Base-by-base conservation (phyloP, 208 protist genomes). In the Leishmania mexicana region DNA sequence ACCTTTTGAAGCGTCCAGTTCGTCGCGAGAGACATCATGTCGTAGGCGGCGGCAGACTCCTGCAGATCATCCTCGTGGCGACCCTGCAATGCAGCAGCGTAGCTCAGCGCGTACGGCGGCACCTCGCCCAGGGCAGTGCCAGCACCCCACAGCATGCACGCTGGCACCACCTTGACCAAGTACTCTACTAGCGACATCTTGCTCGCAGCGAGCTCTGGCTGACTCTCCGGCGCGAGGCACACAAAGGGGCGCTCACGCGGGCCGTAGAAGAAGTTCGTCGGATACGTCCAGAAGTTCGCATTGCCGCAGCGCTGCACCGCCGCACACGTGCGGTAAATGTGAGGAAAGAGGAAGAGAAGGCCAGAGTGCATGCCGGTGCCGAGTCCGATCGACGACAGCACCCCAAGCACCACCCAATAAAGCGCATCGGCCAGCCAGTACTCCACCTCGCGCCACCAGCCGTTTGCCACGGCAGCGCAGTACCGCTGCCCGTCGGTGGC, bases 71-170 rank as follows among this genome's bases (percentile, higher is more conserved):
- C 83, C 72, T 92, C 67, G 53, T 83, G 81, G 51, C 90, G 85
- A 31, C 91, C 95, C 76, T 96, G 89, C 64, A 88, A 84, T 21
- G 94, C 90, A 1, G 97, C 94, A 2, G 95, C 94, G 82, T 98
- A 96, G 78, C 97, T 98, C 19, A 99, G 88, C 71, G 96, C 94
- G 88, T 99, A 99, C 2, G 99, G 99, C 58, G 98, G 99, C 58
- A 99, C 90, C 90, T 99, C 99, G 51, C 99, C 99, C 31, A 99
- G 95, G 19, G 99, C 99, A 1, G 99, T 99, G 49, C 99, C 98
- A 17, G 91, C 88, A 42, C 98, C 98, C 97, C 98, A 99, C 74
- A 98, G 38, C 75, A 99, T 79, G 79, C 97, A 98, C 49, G 94
- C 90, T 10, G 94, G 88, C 42, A 94, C 67, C 28, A 98, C 87